Percentiles rank a stretch among this genome's conserved stretches.
These are phyloP conservation scores for Trichaptum fuscoviolaceum DNA, from an alignment of 768 basidiomycete species.

Conservation along the genomic window DNA sequence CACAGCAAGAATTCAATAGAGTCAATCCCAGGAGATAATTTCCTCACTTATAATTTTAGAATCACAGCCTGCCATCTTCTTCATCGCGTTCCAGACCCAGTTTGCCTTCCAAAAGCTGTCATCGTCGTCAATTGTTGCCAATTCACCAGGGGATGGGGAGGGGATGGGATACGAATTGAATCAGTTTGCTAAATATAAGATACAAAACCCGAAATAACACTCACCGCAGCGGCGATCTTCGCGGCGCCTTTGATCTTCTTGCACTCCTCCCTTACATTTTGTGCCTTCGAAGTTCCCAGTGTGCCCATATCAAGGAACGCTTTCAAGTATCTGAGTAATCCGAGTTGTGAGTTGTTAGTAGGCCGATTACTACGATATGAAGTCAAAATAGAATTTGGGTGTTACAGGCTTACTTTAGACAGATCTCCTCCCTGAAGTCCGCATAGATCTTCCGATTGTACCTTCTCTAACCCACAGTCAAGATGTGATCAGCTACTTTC, in stretches of 20 bases:
- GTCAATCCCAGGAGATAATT: no score
- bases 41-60: background rate
- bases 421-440: slow-evolving; percentile 75
- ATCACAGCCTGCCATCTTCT: background rate
- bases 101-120: background rate
- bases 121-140: background rate
- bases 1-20: no score
- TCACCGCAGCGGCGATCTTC: slow-evolving; percentile 36
- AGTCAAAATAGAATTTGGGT: background rate
- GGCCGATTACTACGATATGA: background rate
- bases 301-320: slow-evolving; percentile 46
- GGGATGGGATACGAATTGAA: no score
- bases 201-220: slow-evolving; percentile 7
- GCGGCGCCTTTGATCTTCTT: slow-evolving; percentile 52
- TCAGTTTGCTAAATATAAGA: no score
- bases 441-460: slow-evolving; percentile 72
- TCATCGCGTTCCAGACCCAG: background rate
- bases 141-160: background rate
- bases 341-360: background rate
- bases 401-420: slow-evolving; percentile 43
- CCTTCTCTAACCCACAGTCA: slow-evolving; percentile 43
- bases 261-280: slow-evolving; percentile 58
- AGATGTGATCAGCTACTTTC: background rate
- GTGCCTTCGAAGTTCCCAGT: slow-evolving; percentile 44
- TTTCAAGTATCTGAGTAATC: slow-evolving; percentile 51